These are phyloP conservation scores for Talaromyces funiculosus DNA, from an alignment of 2,329 filamentous ascomycete species.

Conservation along the genomic window DNA sequence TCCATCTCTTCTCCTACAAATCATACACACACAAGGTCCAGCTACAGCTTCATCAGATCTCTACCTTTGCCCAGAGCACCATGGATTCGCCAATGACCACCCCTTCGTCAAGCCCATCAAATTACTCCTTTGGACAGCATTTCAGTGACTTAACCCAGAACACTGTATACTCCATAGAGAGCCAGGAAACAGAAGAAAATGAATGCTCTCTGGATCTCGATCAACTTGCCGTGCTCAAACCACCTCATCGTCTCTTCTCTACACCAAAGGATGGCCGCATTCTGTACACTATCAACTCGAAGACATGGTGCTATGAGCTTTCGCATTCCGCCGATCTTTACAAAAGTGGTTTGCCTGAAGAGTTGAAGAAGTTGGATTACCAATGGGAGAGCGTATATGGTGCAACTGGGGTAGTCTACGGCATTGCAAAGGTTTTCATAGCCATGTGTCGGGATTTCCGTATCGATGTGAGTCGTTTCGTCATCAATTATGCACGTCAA, in stretches of 20 bases:
- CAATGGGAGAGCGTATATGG: constrained; percentile 25
- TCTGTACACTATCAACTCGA: constrained; percentile 28
- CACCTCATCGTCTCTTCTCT: constrained; percentile 3
- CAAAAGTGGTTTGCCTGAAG: constrained; percentile 17
- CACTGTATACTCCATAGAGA: neutral
- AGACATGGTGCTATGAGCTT: constrained; percentile 24
- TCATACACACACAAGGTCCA: neutral
- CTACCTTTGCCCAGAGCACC: neutral
- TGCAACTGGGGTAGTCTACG: constrained; percentile 31
- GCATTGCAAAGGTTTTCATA: constrained; percentile 31
- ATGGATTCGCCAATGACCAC: neutral
- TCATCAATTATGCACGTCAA: neutral
- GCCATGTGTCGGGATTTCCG: constrained; percentile 30
- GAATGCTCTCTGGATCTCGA: neutral
- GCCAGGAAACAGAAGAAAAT: neutral
- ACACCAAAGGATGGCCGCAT: constrained; percentile 16
- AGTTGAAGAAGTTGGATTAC: constrained; percentile 18
- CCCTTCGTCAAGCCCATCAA: constrained; percentile 5
- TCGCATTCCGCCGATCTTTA: constrained; percentile 8
- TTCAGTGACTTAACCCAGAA: neutral
- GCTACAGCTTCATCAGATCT: neutral
- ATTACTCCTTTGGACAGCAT: neutral
- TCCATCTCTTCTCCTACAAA: neutral
- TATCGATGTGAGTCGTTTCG: constrained; percentile 24
- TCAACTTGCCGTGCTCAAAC: constrained; percentile 1